A percentile compares a stretch with the other conserved stretches of the same genome.
Evolutionary conservation across 2,329 filamentous ascomycete species (phyloP).

Genomic region (Dothidotthia symphoricarpi): DNA sequence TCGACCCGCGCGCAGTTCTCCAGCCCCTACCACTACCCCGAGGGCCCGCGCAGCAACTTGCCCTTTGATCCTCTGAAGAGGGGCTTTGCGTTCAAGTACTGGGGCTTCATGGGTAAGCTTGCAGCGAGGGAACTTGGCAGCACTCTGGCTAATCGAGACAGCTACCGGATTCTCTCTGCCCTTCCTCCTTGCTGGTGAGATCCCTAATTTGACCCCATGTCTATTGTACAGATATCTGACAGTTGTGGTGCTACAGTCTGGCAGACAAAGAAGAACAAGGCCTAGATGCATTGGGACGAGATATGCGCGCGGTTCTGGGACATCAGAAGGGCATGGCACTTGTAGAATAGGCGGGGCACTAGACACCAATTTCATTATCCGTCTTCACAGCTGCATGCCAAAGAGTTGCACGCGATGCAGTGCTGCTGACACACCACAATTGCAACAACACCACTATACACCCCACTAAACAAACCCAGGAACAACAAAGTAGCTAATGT

Average conservation of each 20-base stretch:
- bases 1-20: conserved; percentile 79
- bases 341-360: conserved; percentile 39
- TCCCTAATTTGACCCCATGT: not conserved
- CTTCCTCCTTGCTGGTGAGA: conserved; percentile 64
- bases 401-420: not conserved
- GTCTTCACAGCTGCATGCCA: conserved; percentile 14
- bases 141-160: conserved; percentile 45
- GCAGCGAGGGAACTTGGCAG: conserved; percentile 26
- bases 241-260: conserved; percentile 51
- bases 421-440: conserved; percentile 5
- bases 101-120: conserved; percentile 67
- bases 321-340: conserved; percentile 16
- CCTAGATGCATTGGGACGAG: conserved; percentile 19
- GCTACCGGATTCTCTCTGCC: conserved; percentile 59
- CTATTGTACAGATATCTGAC: conserved; percentile 20
- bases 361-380: conserved; percentile 40
- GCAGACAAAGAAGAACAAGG: conserved; percentile 64
- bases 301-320: conserved; percentile 17
- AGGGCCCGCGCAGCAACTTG: conserved; percentile 90
- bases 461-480: conserved; percentile 8
- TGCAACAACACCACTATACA: conserved; percentile 5
- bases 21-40: conserved; percentile 97
- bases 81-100: conserved; percentile 81
- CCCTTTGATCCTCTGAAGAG: conserved; percentile 95
- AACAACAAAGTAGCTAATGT: conserved; percentile 9